Base-by-base conservation (phyloP, 192 early-diverging fungal species). In the Haplosporangium gracile region DNA sequence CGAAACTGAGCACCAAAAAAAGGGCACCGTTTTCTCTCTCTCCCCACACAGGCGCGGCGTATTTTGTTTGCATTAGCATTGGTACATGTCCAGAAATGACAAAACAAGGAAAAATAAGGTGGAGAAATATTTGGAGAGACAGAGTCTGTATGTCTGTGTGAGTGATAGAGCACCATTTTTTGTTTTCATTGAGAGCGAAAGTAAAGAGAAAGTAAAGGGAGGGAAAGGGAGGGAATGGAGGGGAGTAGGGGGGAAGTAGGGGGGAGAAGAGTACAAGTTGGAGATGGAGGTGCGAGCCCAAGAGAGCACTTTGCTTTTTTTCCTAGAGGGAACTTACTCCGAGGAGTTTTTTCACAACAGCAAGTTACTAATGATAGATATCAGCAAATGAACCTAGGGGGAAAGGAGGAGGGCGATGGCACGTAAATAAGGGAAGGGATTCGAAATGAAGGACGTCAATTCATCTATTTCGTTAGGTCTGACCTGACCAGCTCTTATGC, bases 241-340 rank as follows among this genome's bases (percentile, higher is more conserved):
- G n/a, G 1, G 55, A 16, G n/a, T n/a, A n/a, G 24, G n/a, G 1
- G 55, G 5, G 6, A 8, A 57, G n/a, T 2, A 10, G n/a, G 55
- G 26, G 24, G n/a, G 8, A 26, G 51, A 53, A 22, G 55, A 22
- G 8, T 24, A 57, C 60, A 65, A 65, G n/a, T 13, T 65, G 60
- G 29, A 65, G 60, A 65, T 32, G 26, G 60, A 65, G 60, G 60
- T 29, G 60, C 60, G 60, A 65, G 60, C 60, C 60, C 60, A 65
- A 65, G 60, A 65, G 60, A 65, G 60, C 60, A 65, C n/a, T 32
- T 63, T 63, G 24, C 9, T 29, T 63, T 32, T 63, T 57, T 57
- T 26, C 2, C n/a, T 10, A 26, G 8, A 60, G 2, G 1, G 55
- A 26, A 26, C 18, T 51, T 51, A 5, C 55, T 60, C 60, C 60